Base-by-base conservation (phyloP, 2,329 filamentous ascomycete genomes). In the Endoconidiophora polonica region DNA sequence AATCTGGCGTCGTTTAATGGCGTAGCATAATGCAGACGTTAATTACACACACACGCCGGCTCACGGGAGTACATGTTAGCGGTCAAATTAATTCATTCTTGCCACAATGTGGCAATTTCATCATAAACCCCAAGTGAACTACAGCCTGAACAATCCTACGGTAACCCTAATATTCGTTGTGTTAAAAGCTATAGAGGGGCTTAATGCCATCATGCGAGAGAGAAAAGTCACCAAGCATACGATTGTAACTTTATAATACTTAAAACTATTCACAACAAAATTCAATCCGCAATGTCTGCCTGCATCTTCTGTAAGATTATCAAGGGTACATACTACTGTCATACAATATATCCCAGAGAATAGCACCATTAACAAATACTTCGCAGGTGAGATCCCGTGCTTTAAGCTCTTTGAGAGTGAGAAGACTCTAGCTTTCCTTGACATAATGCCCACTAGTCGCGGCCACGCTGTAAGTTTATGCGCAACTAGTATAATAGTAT, bases 251-350 rank as follows among this genome's bases (percentile, higher is more conserved):
- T 10, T 29, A 7, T 33, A 10, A 33, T 33, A 33, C 4, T 2
- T 33, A 9, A 29, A 2, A 33, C 26, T 10, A 33, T 33, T 29
- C 20, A 44, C 18, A 7, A 18, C 16, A 23, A 37, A 24, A 46
- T 16, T 33, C 14, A 24, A 29, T 18, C 4, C 18, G 42, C 24
- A 49, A 60, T 59, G 57, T 55, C 57, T 26, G 52, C 81, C 55
- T 98, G 91, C 65, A 86, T 96, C 62, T 98, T 98, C 71, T 98
- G 91, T 75, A 94, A 86, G 66, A 96, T 98, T 63, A 83, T 98
- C 71, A 93, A 94, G 76, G 90, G 90, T 72, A 61, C 54, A 60
- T 41, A 26, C 10, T 16, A 16, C 41, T 16, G 12, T 16, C 3
- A 2, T 14, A 18, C 26, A 33, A n/a, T 3, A 48, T 46, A 49